Base-by-base conservation (phyloP, 2,329 filamentous ascomycete species). In the Plenodomus tracheiphilus region DNA sequence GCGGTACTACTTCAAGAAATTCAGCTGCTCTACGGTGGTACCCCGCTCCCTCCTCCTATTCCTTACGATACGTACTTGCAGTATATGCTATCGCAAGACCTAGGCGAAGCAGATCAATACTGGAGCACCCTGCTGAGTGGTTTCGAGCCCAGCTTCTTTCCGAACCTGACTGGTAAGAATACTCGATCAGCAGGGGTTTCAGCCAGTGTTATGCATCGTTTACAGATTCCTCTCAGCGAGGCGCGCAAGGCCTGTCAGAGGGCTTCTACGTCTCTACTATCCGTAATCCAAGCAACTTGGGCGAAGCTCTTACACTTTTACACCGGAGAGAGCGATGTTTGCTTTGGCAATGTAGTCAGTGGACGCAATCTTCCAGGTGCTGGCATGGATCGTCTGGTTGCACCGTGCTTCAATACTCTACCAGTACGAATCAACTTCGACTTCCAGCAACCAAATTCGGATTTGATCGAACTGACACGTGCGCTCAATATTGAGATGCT, bases 341-440 rank as follows among this genome's bases (percentile, higher is more conserved):
- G 89, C 68, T 96, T 97, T 63, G 92, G 93, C 0, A 94, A 90
- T 60, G 86, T 97, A 2, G 81, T 93, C 47, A 92, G 85, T 63
- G 91, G 92, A 1, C 84, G 92, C 7, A 86, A 85, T 0, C 66
- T 89, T 9, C 74, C 83, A 0, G 69, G 92, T 2, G 80, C 87
- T 5, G 82, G 81, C 0, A 76, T 93, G 10, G 85, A 92, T 32
- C 77, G 79, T 3, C 80, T 96, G 5, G 82, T 95, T n/a, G 91
- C 89, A 0, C 92, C 92, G 0, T 96, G 91, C 68, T 96, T 97
- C 77, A 97, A 96, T 65, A 96, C 92, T 0, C 73, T 96, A 11
- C 91, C 92, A 0, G 66, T 91, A 1, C 82, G 90, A 20, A 73
- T 84, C 15, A 73, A 83, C 25, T 52, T 88, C 9, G 72, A 77